A percentile compares a stretch with the other conserved stretches of the same genome.
These are phyloP conservation scores for Diaporthe sp. DNA, from an alignment of 2,329 filamentous ascomycete species.

Conservation along the genomic window DNA sequence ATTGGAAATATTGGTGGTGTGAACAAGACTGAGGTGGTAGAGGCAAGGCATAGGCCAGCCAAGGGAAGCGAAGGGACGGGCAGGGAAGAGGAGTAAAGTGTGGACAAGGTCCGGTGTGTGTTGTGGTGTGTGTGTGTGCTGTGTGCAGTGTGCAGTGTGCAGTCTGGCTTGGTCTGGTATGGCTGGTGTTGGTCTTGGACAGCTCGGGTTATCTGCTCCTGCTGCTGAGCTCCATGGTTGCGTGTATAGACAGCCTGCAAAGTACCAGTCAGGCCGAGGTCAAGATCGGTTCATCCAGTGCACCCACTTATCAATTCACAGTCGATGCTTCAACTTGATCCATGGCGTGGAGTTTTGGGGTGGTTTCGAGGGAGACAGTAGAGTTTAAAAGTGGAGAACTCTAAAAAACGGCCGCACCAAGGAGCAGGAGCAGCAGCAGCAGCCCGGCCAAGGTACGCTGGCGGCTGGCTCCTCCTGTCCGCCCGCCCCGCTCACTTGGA, in stretches of 20 bases:
- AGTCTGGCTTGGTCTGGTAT: not conserved
- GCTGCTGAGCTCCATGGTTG: not conserved
- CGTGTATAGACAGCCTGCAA: not conserved
- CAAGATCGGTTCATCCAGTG: not conserved
- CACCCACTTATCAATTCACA: not conserved
- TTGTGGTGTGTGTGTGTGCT: not conserved
- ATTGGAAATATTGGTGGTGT: conserved; percentile 19
- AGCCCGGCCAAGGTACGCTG: not conserved
- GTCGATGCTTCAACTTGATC: not conserved
- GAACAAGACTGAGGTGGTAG: not conserved
- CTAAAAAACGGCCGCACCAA: not conserved
- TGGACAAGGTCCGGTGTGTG: not conserved
- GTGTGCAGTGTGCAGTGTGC: not conserved
- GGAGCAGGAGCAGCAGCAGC: not conserved
- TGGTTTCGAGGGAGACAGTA: not conserved
- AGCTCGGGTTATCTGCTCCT: not conserved
- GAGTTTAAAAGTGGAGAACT: conserved; percentile 22
- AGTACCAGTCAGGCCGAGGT: not conserved
- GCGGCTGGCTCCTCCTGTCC: not conserved
- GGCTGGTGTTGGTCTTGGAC: not conserved
- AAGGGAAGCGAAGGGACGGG: not conserved
- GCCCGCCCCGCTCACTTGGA: not conserved
- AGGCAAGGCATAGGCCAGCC: not conserved
- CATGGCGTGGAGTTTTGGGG: conserved; percentile 6
- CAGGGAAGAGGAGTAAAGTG: not conserved